Evolutionary conservation across 495 filamentous ascomycete species (phyloP).

Genomic region (Neurospora africana): DNA sequence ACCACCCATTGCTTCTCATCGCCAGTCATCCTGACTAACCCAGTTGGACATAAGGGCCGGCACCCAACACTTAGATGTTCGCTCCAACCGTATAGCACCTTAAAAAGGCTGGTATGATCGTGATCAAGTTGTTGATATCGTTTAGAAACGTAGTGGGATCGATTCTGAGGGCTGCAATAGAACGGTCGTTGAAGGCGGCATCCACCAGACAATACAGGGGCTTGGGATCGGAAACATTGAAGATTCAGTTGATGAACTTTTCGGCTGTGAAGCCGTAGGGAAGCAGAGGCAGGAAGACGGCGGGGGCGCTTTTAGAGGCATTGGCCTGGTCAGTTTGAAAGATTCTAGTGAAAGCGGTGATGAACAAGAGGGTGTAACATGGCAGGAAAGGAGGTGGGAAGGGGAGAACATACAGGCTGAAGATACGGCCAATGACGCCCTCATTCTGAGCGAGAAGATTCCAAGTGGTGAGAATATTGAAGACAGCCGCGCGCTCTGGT

Average conservation of each 20-base stretch:
- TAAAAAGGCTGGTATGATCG: background rate
- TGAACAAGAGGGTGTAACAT: background rate
- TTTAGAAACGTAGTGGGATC: background rate
- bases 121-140: background rate
- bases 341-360: background rate
- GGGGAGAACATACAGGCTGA: background rate
- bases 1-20: background rate
- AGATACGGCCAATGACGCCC: background rate
- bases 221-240: conserved; percentile 1
- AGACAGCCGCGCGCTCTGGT: background rate
- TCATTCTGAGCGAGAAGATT: background rate
- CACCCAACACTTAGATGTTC: background rate
- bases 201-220: background rate
- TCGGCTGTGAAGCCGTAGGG: background rate
- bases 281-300: background rate
- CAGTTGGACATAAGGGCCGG: background rate
- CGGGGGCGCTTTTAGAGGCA: background rate
- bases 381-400: background rate
- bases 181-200: background rate
- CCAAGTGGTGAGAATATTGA: background rate
- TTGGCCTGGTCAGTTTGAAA: background rate
- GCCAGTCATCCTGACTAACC: background rate
- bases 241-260: background rate
- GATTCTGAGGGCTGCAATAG: background rate
- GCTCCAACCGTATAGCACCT: background rate